Conservation (phyloP, 768 basidiomycete species). For the Leccinum uliginosum region DNA sequence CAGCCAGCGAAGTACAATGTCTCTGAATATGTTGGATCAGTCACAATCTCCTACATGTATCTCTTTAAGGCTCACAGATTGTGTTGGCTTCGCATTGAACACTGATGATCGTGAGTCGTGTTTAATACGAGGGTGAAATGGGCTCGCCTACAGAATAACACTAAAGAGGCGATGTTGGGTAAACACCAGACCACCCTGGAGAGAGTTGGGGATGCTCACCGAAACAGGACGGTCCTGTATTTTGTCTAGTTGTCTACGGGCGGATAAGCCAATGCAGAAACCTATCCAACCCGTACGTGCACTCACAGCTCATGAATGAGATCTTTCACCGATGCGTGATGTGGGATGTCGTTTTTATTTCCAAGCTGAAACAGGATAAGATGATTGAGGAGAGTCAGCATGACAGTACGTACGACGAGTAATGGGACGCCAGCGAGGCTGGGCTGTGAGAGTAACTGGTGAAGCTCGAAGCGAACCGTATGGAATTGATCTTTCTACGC, state of each 20-base stretch:
- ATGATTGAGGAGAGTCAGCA: background rate
- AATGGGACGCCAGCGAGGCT: slow-evolving; percentile 69
- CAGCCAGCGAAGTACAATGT: slow-evolving; percentile 88
- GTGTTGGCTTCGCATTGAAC: slow-evolving; percentile 95
- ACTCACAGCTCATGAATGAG: slow-evolving; percentile 73
- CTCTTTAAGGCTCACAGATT: slow-evolving; percentile 58
- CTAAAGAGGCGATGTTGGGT: slow-evolving; percentile 31
- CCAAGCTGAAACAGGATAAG: slow-evolving; percentile 51
- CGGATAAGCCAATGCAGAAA: slow-evolving; percentile 24
- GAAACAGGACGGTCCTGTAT: slow-evolving; percentile 79
- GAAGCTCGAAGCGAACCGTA: slow-evolving; percentile 78
- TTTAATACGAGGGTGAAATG: background rate
- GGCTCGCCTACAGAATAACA: slow-evolving; percentile 67
- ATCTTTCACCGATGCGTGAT: slow-evolving; percentile 75
- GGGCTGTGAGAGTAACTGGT: slow-evolving; percentile 67
- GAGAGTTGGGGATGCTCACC: slow-evolving; percentile 43
- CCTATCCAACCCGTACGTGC: no score
- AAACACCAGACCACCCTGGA: background rate
- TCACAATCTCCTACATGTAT: background rate
- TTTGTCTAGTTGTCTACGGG: slow-evolving; percentile 56
- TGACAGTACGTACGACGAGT: slow-evolving; percentile 59
- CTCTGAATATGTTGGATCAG: slow-evolving; percentile 36
- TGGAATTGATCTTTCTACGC: slow-evolving; percentile 74
- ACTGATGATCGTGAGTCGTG: slow-evolving; percentile 42
- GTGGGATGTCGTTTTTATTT: slow-evolving; percentile 87